A percentile compares a stretch with the other conserved stretches of the same genome.
These are phyloP conservation scores for Verticillium longisporum DNA, from an alignment of 2,329 filamentous ascomycete species.

Conservation along the genomic window DNA sequence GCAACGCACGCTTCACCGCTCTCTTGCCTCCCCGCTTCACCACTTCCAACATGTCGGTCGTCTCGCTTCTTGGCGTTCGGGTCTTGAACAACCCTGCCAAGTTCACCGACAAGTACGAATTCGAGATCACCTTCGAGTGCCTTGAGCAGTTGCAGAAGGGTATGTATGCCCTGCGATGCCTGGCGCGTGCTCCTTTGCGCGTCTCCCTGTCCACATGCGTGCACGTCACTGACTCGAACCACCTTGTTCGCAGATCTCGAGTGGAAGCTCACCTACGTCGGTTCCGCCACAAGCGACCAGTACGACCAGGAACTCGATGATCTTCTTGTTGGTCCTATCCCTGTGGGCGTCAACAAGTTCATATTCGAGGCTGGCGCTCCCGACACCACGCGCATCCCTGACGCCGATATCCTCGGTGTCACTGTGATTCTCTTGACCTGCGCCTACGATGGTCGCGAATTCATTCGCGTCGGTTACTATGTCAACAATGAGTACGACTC, in stretches of 20 bases:
- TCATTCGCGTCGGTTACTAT: slow-evolving; percentile 97
- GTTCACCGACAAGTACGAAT: slow-evolving; percentile 89
- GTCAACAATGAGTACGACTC: slow-evolving; percentile 99
- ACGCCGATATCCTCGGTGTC: slow-evolving; percentile 91
- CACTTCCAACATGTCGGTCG: slow-evolving; percentile 70
- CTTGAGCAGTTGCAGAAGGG: slow-evolving; percentile 91
- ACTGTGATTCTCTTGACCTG: slow-evolving; percentile 96
- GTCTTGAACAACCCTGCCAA: slow-evolving; percentile 95
- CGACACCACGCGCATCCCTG: slow-evolving; percentile 82
- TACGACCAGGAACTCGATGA: slow-evolving; percentile 98
- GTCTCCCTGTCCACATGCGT: neutral
- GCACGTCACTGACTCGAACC: neutral
- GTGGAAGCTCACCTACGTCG: slow-evolving; percentile 99
- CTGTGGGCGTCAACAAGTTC: slow-evolving; percentile 97
- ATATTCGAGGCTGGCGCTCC: slow-evolving; percentile 93
- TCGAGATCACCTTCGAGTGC: slow-evolving; percentile 98
- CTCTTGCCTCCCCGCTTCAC: slow-evolving; percentile 3
- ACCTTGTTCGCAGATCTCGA: slow-evolving; percentile 65
- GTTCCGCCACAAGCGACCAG: slow-evolving; percentile 92
- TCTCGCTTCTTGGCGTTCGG: slow-evolving; percentile 91
- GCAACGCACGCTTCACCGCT: neutral
- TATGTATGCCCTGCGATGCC: slow-evolving; percentile 25
- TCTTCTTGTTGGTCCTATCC: slow-evolving; percentile 93
- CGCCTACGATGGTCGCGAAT: slow-evolving; percentile 93
- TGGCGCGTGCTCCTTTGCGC: neutral